Evolutionary conservation across 1,284 basidiomycete species (phyloP).

Genomic region (Cutaneotrichosporon sp.): DNA sequence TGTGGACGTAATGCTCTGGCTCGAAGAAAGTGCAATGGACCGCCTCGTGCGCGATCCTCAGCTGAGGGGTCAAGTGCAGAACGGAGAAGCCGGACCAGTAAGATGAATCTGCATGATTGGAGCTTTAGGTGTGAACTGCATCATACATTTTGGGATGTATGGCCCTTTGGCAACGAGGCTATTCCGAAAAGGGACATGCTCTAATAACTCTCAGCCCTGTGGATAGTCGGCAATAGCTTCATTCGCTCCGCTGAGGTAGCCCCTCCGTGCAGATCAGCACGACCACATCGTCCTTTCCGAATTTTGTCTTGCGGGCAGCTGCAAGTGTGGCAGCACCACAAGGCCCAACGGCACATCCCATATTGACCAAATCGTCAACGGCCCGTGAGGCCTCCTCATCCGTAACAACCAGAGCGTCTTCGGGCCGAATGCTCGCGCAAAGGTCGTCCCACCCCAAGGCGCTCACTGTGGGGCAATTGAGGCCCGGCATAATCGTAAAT

Average conservation of each 20-base stretch:
- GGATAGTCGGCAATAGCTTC: too few species aligned
- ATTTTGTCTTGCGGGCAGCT: slow-evolving; percentile 10
- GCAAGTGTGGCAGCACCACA: slow-evolving; percentile 17
- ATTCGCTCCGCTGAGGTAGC: not conserved
- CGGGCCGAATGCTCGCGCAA: not conserved
- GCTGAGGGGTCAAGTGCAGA: not conserved
- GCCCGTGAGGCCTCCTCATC: slow-evolving; percentile 9
- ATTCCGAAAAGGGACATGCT: too few species aligned
- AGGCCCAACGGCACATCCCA: slow-evolving; percentile 10
- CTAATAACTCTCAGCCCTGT: too few species aligned
- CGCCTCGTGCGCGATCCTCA: slow-evolving; percentile 4
- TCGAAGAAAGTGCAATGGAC: slow-evolving; percentile 10
- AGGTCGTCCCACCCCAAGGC: slow-evolving; percentile 16
- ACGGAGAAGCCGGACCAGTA: not conserved
- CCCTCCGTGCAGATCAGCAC: slow-evolving; percentile 21
- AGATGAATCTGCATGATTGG: too few species aligned
- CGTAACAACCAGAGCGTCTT: slow-evolving; percentile 14
- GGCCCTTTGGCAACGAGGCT: too few species aligned
- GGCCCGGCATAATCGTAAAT: slow-evolving; percentile 16
- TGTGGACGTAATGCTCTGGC: slow-evolving; percentile 8
- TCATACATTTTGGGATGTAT: too few species aligned
- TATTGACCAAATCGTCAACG: not conserved
- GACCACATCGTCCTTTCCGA: slow-evolving; percentile 9
- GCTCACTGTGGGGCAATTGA: slow-evolving; percentile 17
- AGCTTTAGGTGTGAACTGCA: too few species aligned